Evolutionary conservation across 2,329 filamentous ascomycete species (phyloP).

Genomic region (Rhinocladiella similis): DNA sequence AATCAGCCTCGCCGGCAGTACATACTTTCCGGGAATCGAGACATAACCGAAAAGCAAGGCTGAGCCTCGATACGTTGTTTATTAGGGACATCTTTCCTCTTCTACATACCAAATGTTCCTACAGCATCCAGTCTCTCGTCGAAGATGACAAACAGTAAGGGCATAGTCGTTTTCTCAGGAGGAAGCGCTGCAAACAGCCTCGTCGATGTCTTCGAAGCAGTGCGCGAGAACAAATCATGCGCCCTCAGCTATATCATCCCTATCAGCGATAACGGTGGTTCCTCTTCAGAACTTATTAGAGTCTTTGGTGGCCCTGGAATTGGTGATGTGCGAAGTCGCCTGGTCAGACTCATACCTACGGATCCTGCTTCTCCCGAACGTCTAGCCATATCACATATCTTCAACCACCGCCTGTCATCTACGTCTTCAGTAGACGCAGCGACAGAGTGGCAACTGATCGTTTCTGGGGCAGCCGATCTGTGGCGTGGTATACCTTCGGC

Average conservation of each 20-base stretch:
- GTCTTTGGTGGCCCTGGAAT: slow-evolving; percentile 92
- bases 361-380: slow-evolving; percentile 61
- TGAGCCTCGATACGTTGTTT: not conserved
- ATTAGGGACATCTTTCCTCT: not conserved
- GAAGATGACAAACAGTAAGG: slow-evolving; percentile 35
- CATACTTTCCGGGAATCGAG: not conserved
- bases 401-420: slow-evolving; percentile 79
- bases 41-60: not conserved
- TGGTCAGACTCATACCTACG: slow-evolving; percentile 86
- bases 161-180: slow-evolving; percentile 84
- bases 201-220: slow-evolving; percentile 79
- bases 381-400: slow-evolving; percentile 74
- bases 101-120: not conserved
- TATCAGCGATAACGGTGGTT: slow-evolving; percentile 94
- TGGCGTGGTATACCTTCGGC: slow-evolving; percentile 71
- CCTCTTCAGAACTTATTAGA: slow-evolving; percentile 87
- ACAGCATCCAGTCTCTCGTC: not conserved
- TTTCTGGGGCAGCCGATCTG: slow-evolving; percentile 75
- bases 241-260: slow-evolving; percentile 83
- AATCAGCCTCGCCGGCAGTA: not conserved
- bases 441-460: slow-evolving; percentile 81
- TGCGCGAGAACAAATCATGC: slow-evolving; percentile 65
- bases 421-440: slow-evolving; percentile 60
- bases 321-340: slow-evolving; percentile 75
- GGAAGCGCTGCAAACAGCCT: slow-evolving; percentile 93